phyloP scores from a whole-genome alignment of 2,329 filamentous ascomycete genomes.

The Fusarium sp. region DNA sequence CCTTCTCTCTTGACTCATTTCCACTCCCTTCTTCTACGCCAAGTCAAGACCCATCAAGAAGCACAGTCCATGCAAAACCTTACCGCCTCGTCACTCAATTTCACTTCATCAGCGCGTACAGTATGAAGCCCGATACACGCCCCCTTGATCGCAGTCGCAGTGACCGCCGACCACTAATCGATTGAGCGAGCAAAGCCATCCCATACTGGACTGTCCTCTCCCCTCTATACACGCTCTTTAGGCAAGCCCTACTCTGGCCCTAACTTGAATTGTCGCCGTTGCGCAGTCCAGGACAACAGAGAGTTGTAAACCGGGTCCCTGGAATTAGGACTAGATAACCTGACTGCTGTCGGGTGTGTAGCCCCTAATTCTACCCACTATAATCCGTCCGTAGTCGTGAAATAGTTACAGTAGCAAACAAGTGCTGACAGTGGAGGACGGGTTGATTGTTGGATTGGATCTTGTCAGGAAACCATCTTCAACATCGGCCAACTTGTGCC shows the following conservation, averaged over 20 bases:
- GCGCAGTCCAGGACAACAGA: neutral
- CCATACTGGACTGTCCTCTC: neutral
- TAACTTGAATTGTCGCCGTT: conserved; percentile 9
- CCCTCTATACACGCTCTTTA: conserved; percentile 17
- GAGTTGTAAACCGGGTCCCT: conserved; percentile 31
- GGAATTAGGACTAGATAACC: conserved; percentile 14
- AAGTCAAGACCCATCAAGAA: conserved; percentile 1
- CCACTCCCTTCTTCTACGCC: conserved; percentile 20
- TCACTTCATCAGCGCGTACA: conserved; percentile 7
- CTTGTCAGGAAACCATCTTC: neutral
- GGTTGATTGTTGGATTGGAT: conserved; percentile 1
- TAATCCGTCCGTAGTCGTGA: neutral
- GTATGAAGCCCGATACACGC: neutral
- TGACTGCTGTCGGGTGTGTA: neutral
- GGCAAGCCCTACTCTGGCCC: conserved; percentile 26
- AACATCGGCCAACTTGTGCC: neutral
- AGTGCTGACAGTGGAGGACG: neutral
- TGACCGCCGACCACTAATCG: neutral
- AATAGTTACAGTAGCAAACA: neutral
- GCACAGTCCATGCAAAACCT: conserved; percentile 35
- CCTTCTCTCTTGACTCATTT: conserved; percentile 23
- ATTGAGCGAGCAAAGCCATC: neutral
- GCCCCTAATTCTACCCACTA: conserved; percentile 6
- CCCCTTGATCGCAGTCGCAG: conserved; percentile 3
- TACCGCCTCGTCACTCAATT: conserved; percentile 28